Evolutionary conservation across 495 filamentous ascomycete species (phyloP).

Genomic region (Neurospora hispaniola): DNA sequence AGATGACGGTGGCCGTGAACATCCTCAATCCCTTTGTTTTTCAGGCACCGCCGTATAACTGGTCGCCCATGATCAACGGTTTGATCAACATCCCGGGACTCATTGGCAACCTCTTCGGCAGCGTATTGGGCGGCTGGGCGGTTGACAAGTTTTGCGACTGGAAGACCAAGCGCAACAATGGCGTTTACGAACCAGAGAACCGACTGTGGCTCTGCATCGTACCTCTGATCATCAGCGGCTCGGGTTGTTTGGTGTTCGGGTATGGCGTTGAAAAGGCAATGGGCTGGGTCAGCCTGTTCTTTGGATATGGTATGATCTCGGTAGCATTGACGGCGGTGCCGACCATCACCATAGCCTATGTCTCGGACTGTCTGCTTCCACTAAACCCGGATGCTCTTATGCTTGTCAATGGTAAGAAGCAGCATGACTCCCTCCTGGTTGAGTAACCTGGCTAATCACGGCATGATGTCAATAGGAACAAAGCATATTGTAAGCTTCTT

Average conservation of each 20-base stretch:
- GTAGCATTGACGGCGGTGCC: constrained; percentile 25
- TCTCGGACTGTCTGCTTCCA: constrained; percentile 23
- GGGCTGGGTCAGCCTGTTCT: constrained; percentile 24
- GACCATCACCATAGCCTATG: constrained; percentile 25
- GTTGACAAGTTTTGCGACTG: constrained; percentile 37
- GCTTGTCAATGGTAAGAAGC: constrained; percentile 24
- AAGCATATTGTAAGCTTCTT: constrained; percentile 26
- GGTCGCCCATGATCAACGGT: constrained; percentile 45
- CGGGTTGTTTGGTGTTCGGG: constrained; percentile 29
- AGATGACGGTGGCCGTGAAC: constrained; percentile 48
- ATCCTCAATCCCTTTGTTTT: constrained; percentile 58
- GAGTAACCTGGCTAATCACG: neutral
- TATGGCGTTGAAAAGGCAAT: constrained; percentile 21
- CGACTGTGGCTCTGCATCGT: constrained; percentile 39
- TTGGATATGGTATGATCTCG: constrained; percentile 24
- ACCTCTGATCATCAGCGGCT: constrained; percentile 26
- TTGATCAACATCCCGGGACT: constrained; percentile 41
- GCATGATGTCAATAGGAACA: constrained; percentile 7
- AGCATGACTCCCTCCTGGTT: too few relatives aligned
- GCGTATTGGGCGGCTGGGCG: constrained; percentile 30
- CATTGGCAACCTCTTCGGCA: constrained; percentile 36
- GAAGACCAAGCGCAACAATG: constrained; percentile 36
- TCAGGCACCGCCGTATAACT: constrained; percentile 52
- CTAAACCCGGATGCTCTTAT: constrained; percentile 26
- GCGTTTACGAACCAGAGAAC: constrained; percentile 44